Conservation (phyloP, 2,329 filamentous ascomycete species). For the Clarireedia homoeocarpa region DNA sequence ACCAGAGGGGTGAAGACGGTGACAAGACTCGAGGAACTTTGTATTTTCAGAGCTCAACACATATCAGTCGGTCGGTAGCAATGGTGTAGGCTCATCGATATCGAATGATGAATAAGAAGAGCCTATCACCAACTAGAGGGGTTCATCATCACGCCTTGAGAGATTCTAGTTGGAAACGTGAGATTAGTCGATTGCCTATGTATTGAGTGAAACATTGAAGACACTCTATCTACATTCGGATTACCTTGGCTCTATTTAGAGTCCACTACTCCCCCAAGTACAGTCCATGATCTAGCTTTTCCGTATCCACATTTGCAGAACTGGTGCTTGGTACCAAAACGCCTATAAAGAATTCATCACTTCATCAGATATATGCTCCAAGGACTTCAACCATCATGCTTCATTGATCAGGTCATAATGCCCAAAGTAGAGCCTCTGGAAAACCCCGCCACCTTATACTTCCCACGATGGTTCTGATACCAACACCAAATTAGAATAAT, state of each 20-base stretch:
- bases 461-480: neutral
- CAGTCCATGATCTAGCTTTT: neutral
- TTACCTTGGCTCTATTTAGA: too few relatives aligned
- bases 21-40: too few relatives aligned
- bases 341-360: neutral
- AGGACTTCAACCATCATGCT: conserved; percentile 1
- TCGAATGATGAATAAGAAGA: too few relatives aligned
- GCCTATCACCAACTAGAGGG: too few relatives aligned
- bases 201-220: too few relatives aligned
- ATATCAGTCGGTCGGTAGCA: too few relatives aligned
- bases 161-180: too few relatives aligned
- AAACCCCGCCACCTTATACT: neutral
- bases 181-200: too few relatives aligned
- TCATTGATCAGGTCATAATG: conserved; percentile 1
- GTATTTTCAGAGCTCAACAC: too few relatives aligned
- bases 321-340: neutral
- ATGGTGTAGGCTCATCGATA: too few relatives aligned
- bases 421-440: neutral
- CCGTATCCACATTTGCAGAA: neutral
- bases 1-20: too few relatives aligned
- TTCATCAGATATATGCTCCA: neutral
- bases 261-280: neutral
- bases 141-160: too few relatives aligned
- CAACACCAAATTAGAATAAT: neutral
- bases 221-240: neutral